These are phyloP conservation scores for Bacterosira constricta DNA, from an alignment of 108 stramenopile species.

Conservation along the genomic window DNA sequence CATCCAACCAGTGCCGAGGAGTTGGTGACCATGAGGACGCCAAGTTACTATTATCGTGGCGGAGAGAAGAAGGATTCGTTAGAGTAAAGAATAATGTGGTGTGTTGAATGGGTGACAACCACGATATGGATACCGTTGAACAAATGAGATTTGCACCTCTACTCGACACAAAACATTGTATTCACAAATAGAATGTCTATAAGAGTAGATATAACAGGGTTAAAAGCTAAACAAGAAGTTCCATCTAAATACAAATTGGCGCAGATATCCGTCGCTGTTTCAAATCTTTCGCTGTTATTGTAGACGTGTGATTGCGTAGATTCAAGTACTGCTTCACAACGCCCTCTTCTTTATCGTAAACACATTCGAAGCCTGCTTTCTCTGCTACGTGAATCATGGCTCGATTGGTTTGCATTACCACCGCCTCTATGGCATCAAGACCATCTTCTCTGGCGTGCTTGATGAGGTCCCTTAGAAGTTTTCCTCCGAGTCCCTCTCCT, in stretches of 20 bases:
- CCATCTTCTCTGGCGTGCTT: constrained; percentile 16
- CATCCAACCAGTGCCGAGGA: constrained; percentile 85
- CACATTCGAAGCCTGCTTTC: constrained; percentile 29
- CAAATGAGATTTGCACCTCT: too few species aligned
- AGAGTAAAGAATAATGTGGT: too few species aligned
- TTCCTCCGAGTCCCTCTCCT: constrained; percentile 20
- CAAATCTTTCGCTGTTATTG: neutral
- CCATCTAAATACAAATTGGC: constrained; percentile 8
- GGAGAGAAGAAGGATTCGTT: constrained; percentile 57
- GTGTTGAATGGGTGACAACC: too few species aligned
- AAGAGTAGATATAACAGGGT: too few species aligned
- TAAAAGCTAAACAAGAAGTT: neutral
- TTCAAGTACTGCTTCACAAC: constrained; percentile 27
- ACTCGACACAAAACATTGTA: too few species aligned
- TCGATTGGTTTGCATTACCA: constrained; percentile 27
- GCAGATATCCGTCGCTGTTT: constrained; percentile 8
- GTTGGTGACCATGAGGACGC: constrained; percentile 56
- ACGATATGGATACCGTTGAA: too few species aligned
- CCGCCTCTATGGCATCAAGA: constrained; percentile 27
- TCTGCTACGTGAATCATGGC: constrained; percentile 43
- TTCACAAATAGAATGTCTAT: too few species aligned
- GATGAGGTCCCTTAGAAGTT: constrained; percentile 15
- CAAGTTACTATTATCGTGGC: constrained; percentile 62
- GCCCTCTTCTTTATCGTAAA: constrained; percentile 24
- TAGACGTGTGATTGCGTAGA: constrained; percentile 4